Base-by-base conservation (phyloP, 2,329 filamentous ascomycete species). In the Celoporthe dispersa region DNA sequence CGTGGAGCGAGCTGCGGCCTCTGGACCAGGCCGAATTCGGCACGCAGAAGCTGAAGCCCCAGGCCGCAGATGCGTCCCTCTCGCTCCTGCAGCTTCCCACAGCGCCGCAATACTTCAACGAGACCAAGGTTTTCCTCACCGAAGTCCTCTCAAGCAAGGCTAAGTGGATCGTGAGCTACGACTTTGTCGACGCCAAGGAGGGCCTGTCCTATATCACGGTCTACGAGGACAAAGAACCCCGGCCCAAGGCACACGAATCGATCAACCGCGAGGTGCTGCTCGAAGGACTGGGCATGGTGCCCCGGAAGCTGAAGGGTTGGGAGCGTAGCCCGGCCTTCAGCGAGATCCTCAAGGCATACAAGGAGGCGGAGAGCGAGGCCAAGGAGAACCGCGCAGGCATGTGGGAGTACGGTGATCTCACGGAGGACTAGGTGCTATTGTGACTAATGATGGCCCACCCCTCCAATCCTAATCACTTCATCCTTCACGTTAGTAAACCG, bases 331-430 rank as follows among this genome's bases (percentile, higher is more conserved):
- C 81, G 70, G 90, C 89, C 11, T 92, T 93, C 61, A 87, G 87
- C 69, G 87, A 92, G 44, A 89, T 94, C 59, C 82, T 97, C 73
- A 88, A 89, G 80, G 88, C 88, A 75, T 83, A 98, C 72, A 90
- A 88, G 77, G 87, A 91, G 80, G 88, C 91, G 66, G 91, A 97
- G 84, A 85, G 87, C 48, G 86, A 91, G 80, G 95, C 95, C 5
- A 97, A 97, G 87, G 84, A 88, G 68, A 90, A 90, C 69, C 89
- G 94, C 73, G 85, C 90, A 74, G 96, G 96, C 59, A 96, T 97
- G 88, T 99, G 95, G 94, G 96, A 99, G 87, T 99, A 98, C 81
- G 96, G 96, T 75, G 96, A 98, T 80, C 86, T 97, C 78, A 97
- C 94, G 19, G 94, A 97, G 84, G 94, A 97, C 78, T 94, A 89